phyloP scores from a whole-genome alignment of 2,329 filamentous ascomycete genomes.

The Cyphellophora attinorum region DNA sequence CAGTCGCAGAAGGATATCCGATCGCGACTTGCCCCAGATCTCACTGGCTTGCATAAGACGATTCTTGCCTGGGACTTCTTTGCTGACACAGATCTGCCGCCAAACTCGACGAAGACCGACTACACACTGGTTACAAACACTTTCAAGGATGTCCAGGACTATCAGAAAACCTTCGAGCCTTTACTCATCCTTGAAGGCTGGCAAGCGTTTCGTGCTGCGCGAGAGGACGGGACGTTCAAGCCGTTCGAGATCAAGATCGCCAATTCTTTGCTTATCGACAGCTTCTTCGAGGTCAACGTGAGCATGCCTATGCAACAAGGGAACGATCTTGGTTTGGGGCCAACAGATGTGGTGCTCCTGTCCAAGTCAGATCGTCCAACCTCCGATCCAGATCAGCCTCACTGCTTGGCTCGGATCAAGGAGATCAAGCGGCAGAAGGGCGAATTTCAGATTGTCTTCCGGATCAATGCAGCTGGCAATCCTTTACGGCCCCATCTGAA shows the following conservation, averaged over 20 bases:
- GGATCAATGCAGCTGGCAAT: slow-evolving; percentile 56
- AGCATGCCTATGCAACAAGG: slow-evolving; percentile 62
- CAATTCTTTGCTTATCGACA: slow-evolving; percentile 82
- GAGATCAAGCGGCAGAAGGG: slow-evolving; percentile 72
- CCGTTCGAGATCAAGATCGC: slow-evolving; percentile 80
- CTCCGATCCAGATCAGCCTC: slow-evolving; percentile 53
- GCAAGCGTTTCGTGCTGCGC: slow-evolving; percentile 83
- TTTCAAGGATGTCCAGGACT: slow-evolving; percentile 67
- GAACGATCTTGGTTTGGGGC: slow-evolving; percentile 62
- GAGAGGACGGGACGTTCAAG: slow-evolving; percentile 73
- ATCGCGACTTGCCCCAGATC: slow-evolving; percentile 79
- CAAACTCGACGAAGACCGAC: slow-evolving; percentile 56
- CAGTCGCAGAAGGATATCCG: slow-evolving; percentile 89
- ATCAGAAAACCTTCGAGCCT: slow-evolving; percentile 83
- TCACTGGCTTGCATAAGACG: slow-evolving; percentile 72
- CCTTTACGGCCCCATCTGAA: slow-evolving; percentile 56
- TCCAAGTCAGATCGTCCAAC: slow-evolving; percentile 66
- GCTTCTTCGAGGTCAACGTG: slow-evolving; percentile 84
- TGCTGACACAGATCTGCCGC: slow-evolving; percentile 76
- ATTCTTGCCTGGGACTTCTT: slow-evolving; percentile 95
- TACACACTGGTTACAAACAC: slow-evolving; percentile 69
- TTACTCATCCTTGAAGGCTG: slow-evolving; percentile 88
- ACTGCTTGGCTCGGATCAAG: slow-evolving; percentile 80
- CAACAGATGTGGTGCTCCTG: slow-evolving; percentile 83
- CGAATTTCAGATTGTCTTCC: slow-evolving; percentile 74